Conservation (phyloP, 495 filamentous ascomycete genomes). For the Chlorociboria aeruginascens region DNA sequence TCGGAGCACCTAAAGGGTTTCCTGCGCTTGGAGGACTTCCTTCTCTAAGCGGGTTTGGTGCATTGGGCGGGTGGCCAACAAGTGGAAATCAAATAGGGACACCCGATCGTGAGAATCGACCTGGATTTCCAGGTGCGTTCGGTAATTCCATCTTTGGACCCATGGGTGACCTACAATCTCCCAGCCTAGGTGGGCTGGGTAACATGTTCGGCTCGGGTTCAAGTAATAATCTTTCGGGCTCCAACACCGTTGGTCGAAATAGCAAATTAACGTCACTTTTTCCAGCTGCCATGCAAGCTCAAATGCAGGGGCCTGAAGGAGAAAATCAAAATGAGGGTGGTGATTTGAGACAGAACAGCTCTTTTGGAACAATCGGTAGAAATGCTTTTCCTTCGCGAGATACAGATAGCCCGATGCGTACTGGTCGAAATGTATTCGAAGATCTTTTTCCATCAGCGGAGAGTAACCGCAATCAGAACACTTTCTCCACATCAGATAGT, state of each 20-base stretch:
- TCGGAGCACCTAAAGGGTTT: conserved; percentile 58
- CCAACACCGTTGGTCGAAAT: conserved; percentile 50
- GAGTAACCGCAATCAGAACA: conserved; percentile 8
- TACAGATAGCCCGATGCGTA: conserved; percentile 50
- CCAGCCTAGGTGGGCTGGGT: conserved; percentile 39
- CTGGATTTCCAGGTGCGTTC: conserved; percentile 46
- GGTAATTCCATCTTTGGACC: conserved; percentile 61
- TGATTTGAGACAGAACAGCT: conserved; percentile 36
- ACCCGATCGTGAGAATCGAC: conserved; percentile 61
- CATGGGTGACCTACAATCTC: conserved; percentile 64
- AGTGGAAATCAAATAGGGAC: conserved; percentile 52
- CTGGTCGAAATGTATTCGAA: conserved; percentile 45
- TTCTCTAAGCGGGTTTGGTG: conserved; percentile 46
- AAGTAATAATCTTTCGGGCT: conserved; percentile 36
- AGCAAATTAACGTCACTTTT: conserved; percentile 85
- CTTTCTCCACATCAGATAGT: conserved; percentile 13
- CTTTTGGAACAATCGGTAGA: conserved; percentile 42
- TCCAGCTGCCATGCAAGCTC: conserved; percentile 77
- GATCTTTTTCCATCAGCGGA: conserved; percentile 33
- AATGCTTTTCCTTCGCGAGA: conserved; percentile 40
- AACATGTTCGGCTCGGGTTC: conserved; percentile 42
- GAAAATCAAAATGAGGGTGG: conserved; percentile 34
- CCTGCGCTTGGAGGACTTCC: conserved; percentile 50
- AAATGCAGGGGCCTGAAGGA: conserved; percentile 54
- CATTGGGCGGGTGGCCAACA: conserved; percentile 50